A percentile compares a stretch with the other conserved stretches of the same genome.
These are phyloP conservation scores for Thymus mandschuricus DNA, from an alignment of 257 asterid species.

Conservation along the genomic window DNA sequence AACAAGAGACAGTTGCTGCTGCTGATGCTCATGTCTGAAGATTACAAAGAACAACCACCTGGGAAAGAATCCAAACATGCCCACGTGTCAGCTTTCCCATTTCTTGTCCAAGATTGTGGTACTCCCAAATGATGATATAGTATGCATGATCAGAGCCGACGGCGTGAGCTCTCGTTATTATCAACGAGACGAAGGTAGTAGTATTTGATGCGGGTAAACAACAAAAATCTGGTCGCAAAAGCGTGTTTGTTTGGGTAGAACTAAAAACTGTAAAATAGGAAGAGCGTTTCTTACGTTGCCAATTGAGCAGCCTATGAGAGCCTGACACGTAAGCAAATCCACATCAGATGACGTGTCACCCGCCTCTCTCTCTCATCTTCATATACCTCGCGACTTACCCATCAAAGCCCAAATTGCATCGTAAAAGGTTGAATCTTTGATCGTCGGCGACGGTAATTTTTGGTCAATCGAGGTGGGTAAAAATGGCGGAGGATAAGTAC, in stretches of 20 bases:
- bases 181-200: no score
- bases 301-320: neutral
- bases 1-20: constrained; percentile 3
- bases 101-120: neutral
- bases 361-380: neutral
- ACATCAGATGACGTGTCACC: constrained; percentile 29
- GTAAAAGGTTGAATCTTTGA: neutral
- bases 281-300: neutral
- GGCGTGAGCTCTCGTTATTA: no score
- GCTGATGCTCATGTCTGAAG: neutral
- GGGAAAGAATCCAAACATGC: neutral
- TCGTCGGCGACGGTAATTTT: constrained; percentile 22
- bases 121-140: no score
- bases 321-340: constrained; percentile 13
- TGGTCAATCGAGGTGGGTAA: constrained; percentile 26
- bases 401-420: neutral
- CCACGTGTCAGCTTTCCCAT: neutral
- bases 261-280: constrained; percentile 10
- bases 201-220: no score
- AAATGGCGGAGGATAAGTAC: constrained; percentile 80
- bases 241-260: neutral
- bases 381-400: neutral
- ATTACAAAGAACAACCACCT: neutral
- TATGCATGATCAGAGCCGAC: no score
- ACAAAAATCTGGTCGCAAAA: neutral